Conservation (phyloP, 2,329 filamentous ascomycete species). For the Alternaria conjuncta region DNA sequence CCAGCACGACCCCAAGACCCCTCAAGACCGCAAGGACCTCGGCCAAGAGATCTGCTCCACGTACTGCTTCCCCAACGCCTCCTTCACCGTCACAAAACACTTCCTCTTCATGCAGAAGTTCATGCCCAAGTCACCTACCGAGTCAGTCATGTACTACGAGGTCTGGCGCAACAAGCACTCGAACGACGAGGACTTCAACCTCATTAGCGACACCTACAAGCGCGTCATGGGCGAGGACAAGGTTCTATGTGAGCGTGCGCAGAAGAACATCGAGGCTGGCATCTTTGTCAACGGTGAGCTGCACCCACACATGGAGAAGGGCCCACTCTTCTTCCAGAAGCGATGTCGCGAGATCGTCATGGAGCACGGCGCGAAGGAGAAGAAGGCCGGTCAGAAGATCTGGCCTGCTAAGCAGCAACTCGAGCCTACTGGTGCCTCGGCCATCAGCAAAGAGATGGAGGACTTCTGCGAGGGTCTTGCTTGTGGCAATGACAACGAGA, state of each 20-base stretch:
- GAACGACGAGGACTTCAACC: slow-evolving; percentile 63
- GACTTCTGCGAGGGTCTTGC: slow-evolving; percentile 37
- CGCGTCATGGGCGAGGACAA: slow-evolving; percentile 71
- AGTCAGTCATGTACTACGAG: slow-evolving; percentile 66
- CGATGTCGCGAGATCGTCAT: slow-evolving; percentile 57
- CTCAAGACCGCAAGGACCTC: slow-evolving; percentile 29
- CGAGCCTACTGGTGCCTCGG: slow-evolving; percentile 21
- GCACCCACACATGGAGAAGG: slow-evolving; percentile 67
- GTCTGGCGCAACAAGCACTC: slow-evolving; percentile 68
- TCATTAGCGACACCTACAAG: slow-evolving; percentile 67
- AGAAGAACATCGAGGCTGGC: slow-evolving; percentile 67
- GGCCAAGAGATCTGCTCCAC: slow-evolving; percentile 40
- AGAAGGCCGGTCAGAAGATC: slow-evolving; percentile 55
- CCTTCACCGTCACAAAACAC: slow-evolving; percentile 49
- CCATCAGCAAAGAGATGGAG: slow-evolving; percentile 33
- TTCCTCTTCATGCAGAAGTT: slow-evolving; percentile 71
- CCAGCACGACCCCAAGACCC: slow-evolving; percentile 41
- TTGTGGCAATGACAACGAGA: slow-evolving; percentile 35
- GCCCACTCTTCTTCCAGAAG: slow-evolving; percentile 64
- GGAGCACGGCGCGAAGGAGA: slow-evolving; percentile 57
- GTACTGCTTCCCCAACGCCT: slow-evolving; percentile 43
- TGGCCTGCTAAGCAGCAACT: slow-evolving; percentile 58
- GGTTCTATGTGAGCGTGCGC: slow-evolving; percentile 64
- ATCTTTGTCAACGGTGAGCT: slow-evolving; percentile 69
- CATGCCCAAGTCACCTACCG: slow-evolving; percentile 60